Evolutionary conservation across 2,329 filamentous ascomycete species (phyloP), one percentile per base, ranked within the genome.

Genomic region (Cladosporium oxysporum): DNA sequence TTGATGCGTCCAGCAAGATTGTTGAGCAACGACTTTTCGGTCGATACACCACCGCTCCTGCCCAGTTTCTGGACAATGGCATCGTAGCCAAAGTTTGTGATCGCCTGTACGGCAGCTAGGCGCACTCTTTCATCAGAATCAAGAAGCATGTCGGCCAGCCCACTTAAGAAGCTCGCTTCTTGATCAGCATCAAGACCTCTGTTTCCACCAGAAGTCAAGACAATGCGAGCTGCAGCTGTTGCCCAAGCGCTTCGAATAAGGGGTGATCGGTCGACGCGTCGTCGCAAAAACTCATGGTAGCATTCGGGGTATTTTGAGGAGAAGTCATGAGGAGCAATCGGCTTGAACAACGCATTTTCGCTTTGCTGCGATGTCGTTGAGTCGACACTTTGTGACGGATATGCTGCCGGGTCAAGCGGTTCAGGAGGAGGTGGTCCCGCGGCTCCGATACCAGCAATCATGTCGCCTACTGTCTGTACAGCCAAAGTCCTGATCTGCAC

Each of bases 51-150:
- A 26, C 92, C 94, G 70, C 86, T 86, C 11, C 86, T 84, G 2
- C 91, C 93, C 14, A 99, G 84, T 76, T 96, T 97, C 62, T 89
- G 84, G 69, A 97, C 85, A 64, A 97, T 87, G 70, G 95, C 89
- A 62, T 87, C 84, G 78, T 97, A 92, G 68, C 87, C 87, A 76
- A 98, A 96, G 16, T 87, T 84, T 66, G 91, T 90, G 28, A 99
- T 86, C 1, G 91, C 90, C 75, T 92, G 90, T 58, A 98, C 90
- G n/a, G 93, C 92, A 35, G 93, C 91, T 66, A 97, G 80, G 35
- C 95, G 89, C 52, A 99, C 95, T 74, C 90, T 93, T 73, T 99
- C 95, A 74, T 99, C 95, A 41, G 85, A 87, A 76, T 99, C 95
- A 23, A 89, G 89, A 12, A 98, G 85, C 80, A 94, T 93, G 66